Evolutionary conservation across 1,139 yeast genomes (phyloP).

Genomic region (Groenewaldozyma sp.): DNA sequence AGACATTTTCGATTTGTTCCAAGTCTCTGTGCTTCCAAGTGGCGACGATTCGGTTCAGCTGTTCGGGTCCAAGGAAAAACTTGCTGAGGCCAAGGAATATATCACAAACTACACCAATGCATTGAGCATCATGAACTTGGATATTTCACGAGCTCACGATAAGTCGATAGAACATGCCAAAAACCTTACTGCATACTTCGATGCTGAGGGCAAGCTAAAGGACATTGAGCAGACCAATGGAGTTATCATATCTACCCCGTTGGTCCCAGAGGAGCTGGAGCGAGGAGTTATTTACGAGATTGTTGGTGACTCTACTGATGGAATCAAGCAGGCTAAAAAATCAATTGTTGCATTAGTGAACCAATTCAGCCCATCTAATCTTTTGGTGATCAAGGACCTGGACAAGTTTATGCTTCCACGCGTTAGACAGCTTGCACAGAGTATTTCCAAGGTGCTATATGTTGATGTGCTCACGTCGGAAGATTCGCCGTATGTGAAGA

Average conservation of each 20-base stretch:
- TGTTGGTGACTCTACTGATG: constrained; percentile 36
- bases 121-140: constrained; percentile 58
- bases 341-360: constrained; percentile 67
- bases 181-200: constrained; percentile 59
- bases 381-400: constrained; percentile 53
- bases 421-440: constrained; percentile 39
- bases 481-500: constrained; percentile 34
- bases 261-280: constrained; percentile 32
- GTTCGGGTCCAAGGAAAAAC: constrained; percentile 56
- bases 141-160: constrained; percentile 81
- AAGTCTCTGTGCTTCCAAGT: constrained; percentile 48
- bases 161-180: constrained; percentile 69
- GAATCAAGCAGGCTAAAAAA: constrained; percentile 49
- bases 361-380: constrained; percentile 57
- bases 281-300: constrained; percentile 36
- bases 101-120: constrained; percentile 45
- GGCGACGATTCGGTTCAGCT: constrained; percentile 36
- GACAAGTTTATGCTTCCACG: constrained; percentile 56
- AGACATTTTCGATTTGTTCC: constrained; percentile 42
- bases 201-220: constrained; percentile 38
- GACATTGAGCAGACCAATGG: constrained; percentile 34
- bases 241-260: constrained; percentile 51
- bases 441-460: constrained; percentile 27
- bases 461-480: constrained; percentile 52
- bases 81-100: constrained; percentile 50